Evolutionary conservation across 371 early-diverging fungal species (phyloP), one percentile per base, ranked within the genome.

Genomic region (Rhizopus stolonifer): DNA sequence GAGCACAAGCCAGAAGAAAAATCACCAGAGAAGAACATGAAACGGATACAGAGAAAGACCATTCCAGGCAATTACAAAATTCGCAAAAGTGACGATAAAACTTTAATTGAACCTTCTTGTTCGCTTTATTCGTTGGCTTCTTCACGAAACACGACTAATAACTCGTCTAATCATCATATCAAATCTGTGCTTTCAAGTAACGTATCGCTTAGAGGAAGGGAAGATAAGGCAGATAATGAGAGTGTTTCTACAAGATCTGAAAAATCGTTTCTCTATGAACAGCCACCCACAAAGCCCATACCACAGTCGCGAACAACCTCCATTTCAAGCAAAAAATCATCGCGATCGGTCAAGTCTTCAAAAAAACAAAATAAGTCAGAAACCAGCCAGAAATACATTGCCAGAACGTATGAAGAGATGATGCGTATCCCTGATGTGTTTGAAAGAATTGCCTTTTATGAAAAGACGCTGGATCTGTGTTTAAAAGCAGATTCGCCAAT

Each of bases 401-500:
- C 59, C 24, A 36, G 69, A 14, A 59, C 65, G 4, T 65, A 65
- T 40, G 61, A 65, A 22, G 72, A 72, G 21, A 68, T 72, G 56
- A 72, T 74, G 68, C 57, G 68, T 14, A 67, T 73, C 33, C 61
- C 74, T 10, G 67, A 65, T 43, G 49, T 65, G 3, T 44, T 56
- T 9, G 67, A 73, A 46, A 51, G 74, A 39, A 24, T 70, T n/a
- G 39, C 51, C n/a, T 70, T 70, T 42, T 70, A 70, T 44, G 65
- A 73, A 38, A 64, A 64, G 26, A 67, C 70, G 9, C 40, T 58
- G 14, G 51, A 65, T 33, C 40, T 58, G 4, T 73, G 68, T 46
- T 26, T 66, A 9, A 55, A 56, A 34, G 64, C 64, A 14, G 67
- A 65, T 32, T 61, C 67, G 4, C 55, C 54, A 1, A 44, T 72